These are phyloP conservation scores for Hypocrella siamensis DNA, from an alignment of 2,329 filamentous ascomycete genomes.

Conservation along the genomic window DNA sequence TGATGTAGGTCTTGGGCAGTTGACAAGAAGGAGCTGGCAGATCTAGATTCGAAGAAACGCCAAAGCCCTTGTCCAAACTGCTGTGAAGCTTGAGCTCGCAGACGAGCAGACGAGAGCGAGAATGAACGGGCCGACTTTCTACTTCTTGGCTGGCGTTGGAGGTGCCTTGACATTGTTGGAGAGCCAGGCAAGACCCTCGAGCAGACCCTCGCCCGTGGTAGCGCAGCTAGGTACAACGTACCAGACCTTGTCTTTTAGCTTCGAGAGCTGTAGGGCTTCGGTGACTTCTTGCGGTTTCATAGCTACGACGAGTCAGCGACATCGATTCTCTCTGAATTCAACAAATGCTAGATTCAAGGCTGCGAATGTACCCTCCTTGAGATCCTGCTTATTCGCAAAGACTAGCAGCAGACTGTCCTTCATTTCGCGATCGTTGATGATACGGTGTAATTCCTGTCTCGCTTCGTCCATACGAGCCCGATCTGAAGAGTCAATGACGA, in stretches of 20 bases:
- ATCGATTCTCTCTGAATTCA: not conserved
- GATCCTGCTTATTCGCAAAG: slow-evolving; percentile 98
- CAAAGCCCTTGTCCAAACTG: no score
- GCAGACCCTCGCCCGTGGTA: slow-evolving; percentile 64
- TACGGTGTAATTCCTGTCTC: slow-evolving; percentile 82
- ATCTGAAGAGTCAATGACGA: slow-evolving; percentile 94
- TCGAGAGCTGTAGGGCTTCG: slow-evolving; percentile 57
- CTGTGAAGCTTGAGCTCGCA: no score
- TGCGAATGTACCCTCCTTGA: slow-evolving; percentile 53
- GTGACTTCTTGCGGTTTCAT: slow-evolving; percentile 71
- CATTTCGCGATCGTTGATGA: slow-evolving; percentile 96
- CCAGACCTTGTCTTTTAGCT: slow-evolving; percentile 73
- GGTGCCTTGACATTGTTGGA: slow-evolving; percentile 69
- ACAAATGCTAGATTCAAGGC: no score
- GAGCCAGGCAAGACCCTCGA: slow-evolving; percentile 70
- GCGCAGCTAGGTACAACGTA: slow-evolving; percentile 74
- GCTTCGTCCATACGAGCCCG: slow-evolving; percentile 85
- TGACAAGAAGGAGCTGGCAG: no score
- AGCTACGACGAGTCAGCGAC: slow-evolving; percentile 28
- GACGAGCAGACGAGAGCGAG: no score
- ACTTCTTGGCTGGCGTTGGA: slow-evolving; percentile 38
- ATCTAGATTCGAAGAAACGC: no score
- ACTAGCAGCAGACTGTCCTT: slow-evolving; percentile 87
- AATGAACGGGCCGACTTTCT: no score
- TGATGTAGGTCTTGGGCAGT: no score